Evolutionary conservation across 139 green algal species (phyloP), one percentile per base, ranked within the genome.

Genomic region (Tetradesmus lagerheimii): DNA sequence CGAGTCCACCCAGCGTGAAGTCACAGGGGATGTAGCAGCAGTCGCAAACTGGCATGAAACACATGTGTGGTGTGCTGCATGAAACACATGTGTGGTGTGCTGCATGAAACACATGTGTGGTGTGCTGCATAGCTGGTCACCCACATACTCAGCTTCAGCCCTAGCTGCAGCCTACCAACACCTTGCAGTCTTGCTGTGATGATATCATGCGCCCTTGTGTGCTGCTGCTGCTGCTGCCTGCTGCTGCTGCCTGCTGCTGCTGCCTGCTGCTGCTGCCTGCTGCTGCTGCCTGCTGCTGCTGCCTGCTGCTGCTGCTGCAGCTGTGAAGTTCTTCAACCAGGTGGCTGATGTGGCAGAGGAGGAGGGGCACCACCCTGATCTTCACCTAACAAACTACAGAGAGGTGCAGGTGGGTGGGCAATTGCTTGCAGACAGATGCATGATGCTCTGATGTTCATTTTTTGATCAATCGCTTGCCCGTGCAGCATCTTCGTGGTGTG

Each of bases 341-440:
- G 90, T 96, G 5, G 88, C 77, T 0, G 92, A 95, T 35, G 89
- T 98, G n/a, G 96, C 95, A 1, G 95, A 98, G 76, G 74, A 38
- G 14, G 92, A 97, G 80, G 95, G 95, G 0, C 95, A 98, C 88
- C 96, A 98, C 83, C 95, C 96, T 18, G 96, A 98, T 90, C 86
- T 98, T 31, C 93, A 97, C 82, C 81, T 98, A 12, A 93, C 86
- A 23, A 95, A 95, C 90, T 98, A 95, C 86, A 90, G 94, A 5
- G 57, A 91, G 34, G 87, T 91, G n/a, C 29, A 88, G 76, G 75
- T 84, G 23, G 2, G 67, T n/a, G n/a, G n/a, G n/a, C n/a, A n/a
- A n/a, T 57, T 47, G 45, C n/a, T 64, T 6, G 34, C 75, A 47
- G 75, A 34, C 78, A 25, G 39, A 16, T 34, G 78, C 78, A 66